These are phyloP conservation scores for Vitis riparia DNA, from an alignment of 164 flowering plant genomes.

Conservation along the genomic window DNA sequence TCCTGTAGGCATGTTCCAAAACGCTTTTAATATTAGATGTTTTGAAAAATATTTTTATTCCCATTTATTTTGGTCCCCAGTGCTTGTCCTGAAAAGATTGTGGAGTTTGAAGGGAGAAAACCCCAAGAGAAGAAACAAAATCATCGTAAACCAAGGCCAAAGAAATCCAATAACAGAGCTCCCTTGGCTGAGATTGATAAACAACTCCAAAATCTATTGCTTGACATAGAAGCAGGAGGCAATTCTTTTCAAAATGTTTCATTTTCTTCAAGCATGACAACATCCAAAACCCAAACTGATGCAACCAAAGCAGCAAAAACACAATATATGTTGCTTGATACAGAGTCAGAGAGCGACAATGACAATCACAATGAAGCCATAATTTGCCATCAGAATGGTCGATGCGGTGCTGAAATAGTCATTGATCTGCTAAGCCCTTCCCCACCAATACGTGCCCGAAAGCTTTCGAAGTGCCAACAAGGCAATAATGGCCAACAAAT, in stretches of 20 bases:
- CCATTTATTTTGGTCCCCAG: slow-evolving; percentile 30
- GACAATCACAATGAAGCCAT: neutral
- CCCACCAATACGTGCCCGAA: slow-evolving; percentile 17
- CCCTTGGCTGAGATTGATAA: slow-evolving; percentile 41
- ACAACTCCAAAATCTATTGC: slow-evolving; percentile 53
- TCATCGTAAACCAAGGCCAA: slow-evolving; percentile 38
- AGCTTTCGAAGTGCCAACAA: slow-evolving; percentile 25
- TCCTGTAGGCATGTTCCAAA: neutral
- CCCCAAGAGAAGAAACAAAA: slow-evolving; percentile 51
- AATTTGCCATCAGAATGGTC: neutral
- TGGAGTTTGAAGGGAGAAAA: slow-evolving; percentile 59
- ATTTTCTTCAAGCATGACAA: neutral
- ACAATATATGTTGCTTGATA: neutral
- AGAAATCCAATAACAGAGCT: slow-evolving; percentile 34
- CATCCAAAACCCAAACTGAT: neutral
- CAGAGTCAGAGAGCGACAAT: slow-evolving; percentile 8
- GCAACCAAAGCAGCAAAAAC: neutral
- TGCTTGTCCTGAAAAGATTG: slow-evolving; percentile 90
- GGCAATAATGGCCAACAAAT: slow-evolving; percentile 12
- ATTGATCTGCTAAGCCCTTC: slow-evolving; percentile 47
- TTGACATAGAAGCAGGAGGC: slow-evolving; percentile 46
- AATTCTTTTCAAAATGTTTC: slow-evolving; percentile 3
- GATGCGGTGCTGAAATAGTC: slow-evolving; percentile 20
- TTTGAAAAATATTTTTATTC: neutral
- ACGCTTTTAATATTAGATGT: neutral